Evolutionary conservation across 1,139 yeast genomes (phyloP), one percentile per base, ranked within the genome.

Genomic region (Spencermartinsiella ligniputridi): DNA sequence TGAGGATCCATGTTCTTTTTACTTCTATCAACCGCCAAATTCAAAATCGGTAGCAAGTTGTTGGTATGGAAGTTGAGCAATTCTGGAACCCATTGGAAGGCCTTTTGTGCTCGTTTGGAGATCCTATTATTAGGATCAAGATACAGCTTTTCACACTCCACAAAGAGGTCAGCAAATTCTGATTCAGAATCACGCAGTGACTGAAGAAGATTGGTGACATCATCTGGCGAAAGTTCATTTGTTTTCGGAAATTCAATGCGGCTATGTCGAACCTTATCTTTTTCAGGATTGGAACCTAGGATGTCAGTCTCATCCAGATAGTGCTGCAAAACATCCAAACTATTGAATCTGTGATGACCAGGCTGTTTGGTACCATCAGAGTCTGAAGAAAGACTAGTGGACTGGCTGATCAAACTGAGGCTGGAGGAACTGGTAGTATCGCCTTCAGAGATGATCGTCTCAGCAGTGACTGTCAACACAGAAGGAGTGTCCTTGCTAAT

Each of bases 71-170:
- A 38, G 8, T 52, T 45, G 27, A 48, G 49, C 3, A 62, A 41
- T 17, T 53, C 58, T 9, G 58, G 57, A 32, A 61, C 33, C 22
- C 52, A 42, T 18, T 41, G 48, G 42, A 59, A 55, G n/a, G 57
- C 45, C 35, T 46, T 45, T 2, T 46, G 39, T 2, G 53, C 50
- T 21, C 32, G 32, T 27, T 49, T 52, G 17, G 39, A 38, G 2
- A 46, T 48, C 22, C 37, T 39, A 22, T 34, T 42, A 35, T 38
- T 54, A 40, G 43, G 45, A 35, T 37, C 27, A 29, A 51, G 38
- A 45, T 52, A 58, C 13, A 53, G 46, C n/a, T 46, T 42, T 37
- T 50, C 35, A 9, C 57, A 47, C 44, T 60, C 63, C 15, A 45
- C 46, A 41, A 61, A 42, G 3, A 43, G 50, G 13, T 47, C 42